Base-by-base conservation (phyloP, 371 early-diverging fungal genomes). In the Mucor mucedo region DNA sequence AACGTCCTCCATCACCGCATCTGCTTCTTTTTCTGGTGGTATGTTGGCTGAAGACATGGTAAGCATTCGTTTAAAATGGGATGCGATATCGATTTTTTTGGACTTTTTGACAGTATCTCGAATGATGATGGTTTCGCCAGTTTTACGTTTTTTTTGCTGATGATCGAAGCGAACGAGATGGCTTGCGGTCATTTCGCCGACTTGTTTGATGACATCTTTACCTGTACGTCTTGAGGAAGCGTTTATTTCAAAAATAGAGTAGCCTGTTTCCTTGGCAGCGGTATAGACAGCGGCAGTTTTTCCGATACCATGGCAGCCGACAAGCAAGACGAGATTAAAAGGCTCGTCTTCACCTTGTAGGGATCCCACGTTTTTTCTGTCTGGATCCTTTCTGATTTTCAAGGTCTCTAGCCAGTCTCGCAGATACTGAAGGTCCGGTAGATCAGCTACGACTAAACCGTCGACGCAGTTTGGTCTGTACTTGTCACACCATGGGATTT, bases 251-350 rank as follows among this genome's bases (percentile, higher is more conserved):
- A 91, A 81, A 8, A 94, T 83, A 9, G 87, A 81, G 55, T 85
- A 94, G 1, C 89, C 91, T 40, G 78, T 69, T 62, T 90, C 86
- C 10, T 79, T 77, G 2, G 93, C 93, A 16, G 82, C 86, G 0
- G 92, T 89, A 59, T 87, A 84, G 1, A 93, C 88, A 0, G 88
- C 70, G 1, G 92, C 87, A 2, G 93, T 89, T 55, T 93, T 93
- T 29, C 95, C 90, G 40, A 80, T 72, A 3, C 93, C 92, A 7
- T 79, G 63, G 0, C 84, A 85, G 0, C 95, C 95, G 5, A 82
- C 75, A 3, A 94, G 58, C 2, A 92, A 67, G 28, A 89, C 76
- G n/a, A 87, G 35, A 16, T 50, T 50, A 32, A 35, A 58, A 5
- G 48, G 10, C 4, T 60, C 64, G 79, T 84, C n/a, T 70, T 72